phyloP scores from a whole-genome alignment of 164 flowering plant genomes.

The Umbellularia californica region DNA sequence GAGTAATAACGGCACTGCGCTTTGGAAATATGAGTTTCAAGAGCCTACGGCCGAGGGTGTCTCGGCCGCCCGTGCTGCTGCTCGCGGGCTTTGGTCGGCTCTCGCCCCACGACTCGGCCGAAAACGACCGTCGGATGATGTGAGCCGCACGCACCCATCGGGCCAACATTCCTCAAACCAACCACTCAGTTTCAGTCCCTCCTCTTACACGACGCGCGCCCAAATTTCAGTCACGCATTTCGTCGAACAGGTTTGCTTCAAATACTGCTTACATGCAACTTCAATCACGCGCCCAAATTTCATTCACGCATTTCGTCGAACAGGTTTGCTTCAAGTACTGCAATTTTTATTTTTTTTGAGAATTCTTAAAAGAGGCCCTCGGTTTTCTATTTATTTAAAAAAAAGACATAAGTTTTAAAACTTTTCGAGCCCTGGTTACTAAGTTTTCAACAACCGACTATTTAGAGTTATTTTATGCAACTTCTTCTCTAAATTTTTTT shows the following conservation, averaged over 20 bases:
- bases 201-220: neutral
- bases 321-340: neutral
- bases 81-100: constrained; percentile 3
- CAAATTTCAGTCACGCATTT: neutral
- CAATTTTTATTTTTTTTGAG: neutral
- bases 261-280: neutral
- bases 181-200: neutral
- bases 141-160: constrained; percentile 27
- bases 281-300: neutral
- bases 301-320: too few relatives aligned
- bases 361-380: neutral
- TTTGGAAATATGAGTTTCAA: constrained; percentile 50
- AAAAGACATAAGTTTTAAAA: too few relatives aligned
- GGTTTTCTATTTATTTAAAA: too few relatives aligned
- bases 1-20: constrained; percentile 59
- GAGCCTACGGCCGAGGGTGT: constrained; percentile 66
- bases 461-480: too few relatives aligned
- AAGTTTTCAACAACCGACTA: too few relatives aligned
- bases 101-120: constrained; percentile 24
- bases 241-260: neutral
- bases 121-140: constrained; percentile 32
- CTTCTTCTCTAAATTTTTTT: too few relatives aligned
- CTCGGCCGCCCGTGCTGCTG: constrained; percentile 32
- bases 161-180: constrained; percentile 29
- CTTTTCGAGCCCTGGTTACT: too few relatives aligned